These are phyloP conservation scores for Sicyos edulis DNA, from an alignment of 306 rosid species.

Conservation along the genomic window DNA sequence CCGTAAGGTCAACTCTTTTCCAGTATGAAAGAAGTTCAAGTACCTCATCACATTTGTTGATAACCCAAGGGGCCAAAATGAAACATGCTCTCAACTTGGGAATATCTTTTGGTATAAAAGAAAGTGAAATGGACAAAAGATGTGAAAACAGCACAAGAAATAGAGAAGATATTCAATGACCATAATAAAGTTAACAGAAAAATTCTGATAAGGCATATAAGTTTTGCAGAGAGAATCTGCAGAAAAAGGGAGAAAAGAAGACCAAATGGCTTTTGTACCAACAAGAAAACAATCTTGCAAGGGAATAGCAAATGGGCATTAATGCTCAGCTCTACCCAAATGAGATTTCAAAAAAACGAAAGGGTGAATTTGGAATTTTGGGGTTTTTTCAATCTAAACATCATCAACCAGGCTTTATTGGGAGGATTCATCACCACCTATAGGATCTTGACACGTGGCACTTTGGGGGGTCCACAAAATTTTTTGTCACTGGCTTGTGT, in stretches of 20 bases:
- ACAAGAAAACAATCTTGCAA: conserved; percentile 14
- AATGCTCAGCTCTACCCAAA: not conserved
- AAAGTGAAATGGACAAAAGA: conserved; percentile 16
- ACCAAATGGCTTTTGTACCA: conserved; percentile 17
- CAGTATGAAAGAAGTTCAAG: not conserved
- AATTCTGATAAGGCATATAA: conserved; percentile 14
- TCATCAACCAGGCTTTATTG: conserved; percentile 16
- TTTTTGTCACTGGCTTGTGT: conserved; percentile 13
- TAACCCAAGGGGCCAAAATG: not conserved
- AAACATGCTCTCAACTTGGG: not conserved
- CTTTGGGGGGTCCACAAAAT: not conserved
- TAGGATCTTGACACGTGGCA: conserved; percentile 18
- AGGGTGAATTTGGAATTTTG: not conserved
- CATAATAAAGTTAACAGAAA: not conserved
- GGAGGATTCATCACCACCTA: conserved; percentile 4
- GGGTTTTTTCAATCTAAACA: conserved; percentile 10
- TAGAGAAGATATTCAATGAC: conserved; percentile 8
- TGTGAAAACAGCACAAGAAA: conserved; percentile 4
- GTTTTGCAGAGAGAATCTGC: conserved; percentile 20
- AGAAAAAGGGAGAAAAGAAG: conserved; percentile 14
- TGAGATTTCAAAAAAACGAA: not conserved
- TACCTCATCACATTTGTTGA: not conserved
- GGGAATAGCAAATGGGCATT: conserved; percentile 12
- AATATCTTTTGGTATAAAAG: not conserved
- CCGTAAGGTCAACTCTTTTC: not conserved